A percentile compares a stretch with the other conserved stretches of the same genome.
Evolutionary conservation across 352 stramenopile species (phyloP).

Genomic region (Phytophthora cactorum): DNA sequence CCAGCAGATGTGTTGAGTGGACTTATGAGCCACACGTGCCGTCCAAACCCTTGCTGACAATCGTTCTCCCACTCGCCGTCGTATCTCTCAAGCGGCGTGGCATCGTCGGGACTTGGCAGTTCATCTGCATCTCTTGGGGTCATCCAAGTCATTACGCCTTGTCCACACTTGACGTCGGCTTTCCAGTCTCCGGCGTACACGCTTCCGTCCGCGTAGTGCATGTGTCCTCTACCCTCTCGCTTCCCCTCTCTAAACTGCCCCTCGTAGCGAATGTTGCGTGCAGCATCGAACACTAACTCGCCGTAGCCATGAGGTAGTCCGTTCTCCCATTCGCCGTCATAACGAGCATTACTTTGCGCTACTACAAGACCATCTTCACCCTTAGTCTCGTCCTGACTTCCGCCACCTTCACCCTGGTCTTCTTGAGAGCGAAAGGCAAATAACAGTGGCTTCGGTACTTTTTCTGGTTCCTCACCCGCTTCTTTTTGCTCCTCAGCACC

Average conservation of each 20-base stretch:
- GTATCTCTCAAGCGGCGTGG: conserved; percentile 59
- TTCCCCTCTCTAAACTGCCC: conserved; percentile 56
- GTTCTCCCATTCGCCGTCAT: conserved; percentile 82
- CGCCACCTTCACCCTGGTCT: conserved; percentile 6
- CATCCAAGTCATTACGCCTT: conserved; percentile 85
- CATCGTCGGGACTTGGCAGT: conserved; percentile 10
- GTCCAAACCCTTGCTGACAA: conserved; percentile 76
- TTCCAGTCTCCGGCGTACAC: conserved; percentile 80
- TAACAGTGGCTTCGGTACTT: conserved; percentile 21
- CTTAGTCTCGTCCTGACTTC: conserved; percentile 1
- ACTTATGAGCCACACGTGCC: conserved; percentile 75
- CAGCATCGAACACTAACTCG: conserved; percentile 73
- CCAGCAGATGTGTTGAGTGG: background rate
- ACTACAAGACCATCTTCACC: conserved; percentile 14
- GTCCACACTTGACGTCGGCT: conserved; percentile 69
- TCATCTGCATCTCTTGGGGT: conserved; percentile 2
- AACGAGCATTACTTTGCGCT: conserved; percentile 60
- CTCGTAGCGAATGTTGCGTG: conserved; percentile 62
- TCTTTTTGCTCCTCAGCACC: background rate
- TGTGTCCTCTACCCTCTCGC: conserved; percentile 64
- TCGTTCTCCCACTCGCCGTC: conserved; percentile 78
- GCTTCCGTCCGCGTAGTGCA: conserved; percentile 69
- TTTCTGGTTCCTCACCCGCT: background rate
- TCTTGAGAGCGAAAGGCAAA: conserved; percentile 38
- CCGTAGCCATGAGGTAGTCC: conserved; percentile 76